Evolutionary conservation across 2,329 filamentous ascomycete species (phyloP).

Genomic region (Metarhizium humberi): DNA sequence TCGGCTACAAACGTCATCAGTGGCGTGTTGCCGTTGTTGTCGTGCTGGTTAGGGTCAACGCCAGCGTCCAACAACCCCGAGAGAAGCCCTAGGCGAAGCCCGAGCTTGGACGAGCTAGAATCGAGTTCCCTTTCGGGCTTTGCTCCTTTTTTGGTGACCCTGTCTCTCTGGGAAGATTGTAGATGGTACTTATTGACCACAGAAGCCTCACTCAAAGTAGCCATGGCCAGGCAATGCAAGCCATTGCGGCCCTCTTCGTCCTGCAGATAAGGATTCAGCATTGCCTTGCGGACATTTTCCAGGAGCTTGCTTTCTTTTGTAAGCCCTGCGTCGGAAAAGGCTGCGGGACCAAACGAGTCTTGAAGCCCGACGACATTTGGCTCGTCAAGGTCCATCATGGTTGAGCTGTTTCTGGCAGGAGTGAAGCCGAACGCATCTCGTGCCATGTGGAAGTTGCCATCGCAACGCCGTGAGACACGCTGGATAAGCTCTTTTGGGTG

Average conservation of each 20-base stretch:
- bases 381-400: constrained; percentile 3
- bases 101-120: constrained; percentile 21
- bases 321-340: constrained; percentile 6
- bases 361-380: constrained; percentile 4
- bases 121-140: constrained; percentile 22
- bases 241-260: constrained; percentile 41
- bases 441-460: constrained; percentile 21
- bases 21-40: constrained; percentile 40
- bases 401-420: constrained; percentile 10
- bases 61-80: constrained; percentile 23
- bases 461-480: constrained; percentile 24
- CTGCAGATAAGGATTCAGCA: constrained; percentile 12
- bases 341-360: constrained; percentile 1
- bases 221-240: constrained; percentile 48
- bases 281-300: constrained; percentile 10
- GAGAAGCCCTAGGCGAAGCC: constrained; percentile 17
- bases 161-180: constrained; percentile 10
- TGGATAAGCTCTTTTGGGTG: constrained; percentile 19
- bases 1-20: constrained; percentile 46
- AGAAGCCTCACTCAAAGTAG: constrained; percentile 32
- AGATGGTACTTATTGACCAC: constrained; percentile 23
- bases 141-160: constrained; percentile 5
- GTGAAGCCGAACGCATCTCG: constrained; percentile 40
- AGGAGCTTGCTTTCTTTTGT: constrained; percentile 14
- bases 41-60: constrained; percentile 44